These are phyloP conservation scores for Chlamydomonas sp. DNA, from an alignment of 139 green algal species.

Conservation along the genomic window DNA sequence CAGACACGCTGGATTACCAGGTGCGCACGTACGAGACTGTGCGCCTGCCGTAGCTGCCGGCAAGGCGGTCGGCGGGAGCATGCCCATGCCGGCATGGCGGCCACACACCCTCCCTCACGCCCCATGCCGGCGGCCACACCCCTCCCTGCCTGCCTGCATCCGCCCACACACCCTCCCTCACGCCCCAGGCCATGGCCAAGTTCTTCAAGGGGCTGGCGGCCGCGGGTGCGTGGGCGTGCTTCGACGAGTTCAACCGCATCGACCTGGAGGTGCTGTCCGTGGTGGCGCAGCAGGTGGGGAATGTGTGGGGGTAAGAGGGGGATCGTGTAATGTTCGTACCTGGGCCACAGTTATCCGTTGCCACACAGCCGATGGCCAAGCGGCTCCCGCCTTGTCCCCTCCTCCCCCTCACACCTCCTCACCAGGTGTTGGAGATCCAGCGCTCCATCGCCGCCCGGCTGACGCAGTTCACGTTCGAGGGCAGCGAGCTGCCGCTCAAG, in stretches of 20 bases:
- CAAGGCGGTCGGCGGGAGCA: background rate
- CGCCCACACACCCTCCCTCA: too few relatives aligned
- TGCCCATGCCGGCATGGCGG: background rate
- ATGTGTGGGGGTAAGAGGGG: background rate
- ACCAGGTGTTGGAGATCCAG: constrained; percentile 75
- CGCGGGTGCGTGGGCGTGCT: constrained; percentile 80
- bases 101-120: background rate
- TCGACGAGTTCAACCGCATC: constrained; percentile 90
- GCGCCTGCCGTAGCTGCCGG: background rate
- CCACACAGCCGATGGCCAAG: constrained; percentile 61
- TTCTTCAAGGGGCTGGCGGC: constrained; percentile 75
- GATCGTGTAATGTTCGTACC: background rate
- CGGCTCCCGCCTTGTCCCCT: background rate
- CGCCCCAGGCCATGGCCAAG: constrained; percentile 53
- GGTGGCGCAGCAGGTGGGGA: constrained; percentile 68
- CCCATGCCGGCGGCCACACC: background rate
- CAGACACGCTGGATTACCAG: constrained; percentile 70
- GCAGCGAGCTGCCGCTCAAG: constrained; percentile 78
- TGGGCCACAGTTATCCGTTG: background rate
- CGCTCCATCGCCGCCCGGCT: constrained; percentile 63
- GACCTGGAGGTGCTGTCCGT: constrained; percentile 71
- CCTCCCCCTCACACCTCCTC: background rate
- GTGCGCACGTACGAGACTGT: background rate
- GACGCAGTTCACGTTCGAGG: constrained; percentile 81
- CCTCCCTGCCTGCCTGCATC: background rate